Conservation (phyloP, 2,329 filamentous ascomycete species). For the Emydomyces testavorans region DNA sequence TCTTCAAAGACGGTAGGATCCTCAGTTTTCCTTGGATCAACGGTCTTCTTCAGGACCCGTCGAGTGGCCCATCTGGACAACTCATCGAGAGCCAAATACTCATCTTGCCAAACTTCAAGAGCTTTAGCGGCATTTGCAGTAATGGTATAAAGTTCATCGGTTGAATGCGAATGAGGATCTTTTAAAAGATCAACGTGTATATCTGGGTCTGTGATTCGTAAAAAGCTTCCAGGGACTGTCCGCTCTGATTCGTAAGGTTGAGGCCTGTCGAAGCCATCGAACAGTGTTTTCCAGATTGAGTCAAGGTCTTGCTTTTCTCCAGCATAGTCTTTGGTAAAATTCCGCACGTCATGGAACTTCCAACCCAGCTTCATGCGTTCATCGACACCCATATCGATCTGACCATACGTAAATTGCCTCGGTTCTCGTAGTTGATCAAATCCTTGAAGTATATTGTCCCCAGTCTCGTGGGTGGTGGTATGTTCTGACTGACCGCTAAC, state of each 20-base stretch:
- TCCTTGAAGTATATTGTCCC: conserved; percentile 8
- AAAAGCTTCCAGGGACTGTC: conserved; percentile 27
- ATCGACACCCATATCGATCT: conserved; percentile 18
- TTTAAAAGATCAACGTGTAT: conserved; percentile 28
- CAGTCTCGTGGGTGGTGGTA: conserved; percentile 11
- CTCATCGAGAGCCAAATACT: conserved; percentile 42
- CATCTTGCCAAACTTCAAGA: conserved; percentile 47
- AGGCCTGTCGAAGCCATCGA: conserved; percentile 25
- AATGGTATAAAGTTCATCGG: conserved; percentile 45
- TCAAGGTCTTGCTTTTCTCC: conserved; percentile 24
- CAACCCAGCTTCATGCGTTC: conserved; percentile 27
- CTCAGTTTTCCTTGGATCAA: conserved; percentile 42
- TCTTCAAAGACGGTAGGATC: conserved; percentile 44
- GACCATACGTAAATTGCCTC: not conserved
- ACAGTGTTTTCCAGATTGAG: conserved; percentile 25
- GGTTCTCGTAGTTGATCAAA: conserved; percentile 5
- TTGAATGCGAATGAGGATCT: conserved; percentile 34
- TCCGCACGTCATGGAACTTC: conserved; percentile 29
- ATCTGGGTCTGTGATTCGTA: conserved; percentile 29
- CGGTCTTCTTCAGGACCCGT: conserved; percentile 41
- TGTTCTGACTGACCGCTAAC: conserved; percentile 17
- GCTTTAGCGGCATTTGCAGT: conserved; percentile 44
- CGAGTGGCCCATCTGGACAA: conserved; percentile 40
- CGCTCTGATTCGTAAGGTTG: conserved; percentile 27
- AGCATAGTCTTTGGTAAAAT: conserved; percentile 28